Conservation (phyloP, 306 rosid genomes). For the Prunus mira region DNA sequence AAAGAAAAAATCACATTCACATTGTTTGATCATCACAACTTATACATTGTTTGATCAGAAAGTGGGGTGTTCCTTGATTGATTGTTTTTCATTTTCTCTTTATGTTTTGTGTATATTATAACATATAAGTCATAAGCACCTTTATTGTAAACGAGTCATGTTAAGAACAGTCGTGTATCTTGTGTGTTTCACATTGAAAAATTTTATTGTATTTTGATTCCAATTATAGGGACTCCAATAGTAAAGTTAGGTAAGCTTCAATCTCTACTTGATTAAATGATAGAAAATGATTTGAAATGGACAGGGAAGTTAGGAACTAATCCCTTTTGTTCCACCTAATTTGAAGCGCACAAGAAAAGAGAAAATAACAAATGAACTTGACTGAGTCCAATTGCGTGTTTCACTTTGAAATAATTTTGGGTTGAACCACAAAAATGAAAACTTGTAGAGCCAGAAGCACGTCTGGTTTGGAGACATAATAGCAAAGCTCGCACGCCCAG, state of each 20-base stretch:
- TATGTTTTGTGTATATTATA: no score
- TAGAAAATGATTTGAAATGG: not conserved
- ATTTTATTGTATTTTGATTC: not conserved
- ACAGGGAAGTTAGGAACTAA: not conserved
- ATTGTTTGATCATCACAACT: not conserved
- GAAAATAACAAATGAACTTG: not conserved
- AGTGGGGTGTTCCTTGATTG: not conserved
- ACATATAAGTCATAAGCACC: no score
- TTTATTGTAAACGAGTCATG: no score
- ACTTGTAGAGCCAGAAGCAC: not conserved
- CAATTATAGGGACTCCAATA: not conserved
- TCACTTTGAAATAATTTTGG: not conserved
- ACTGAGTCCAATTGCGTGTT: not conserved
- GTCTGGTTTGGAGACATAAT: conserved; percentile 27
- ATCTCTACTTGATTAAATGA: not conserved
- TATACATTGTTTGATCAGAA: not conserved
- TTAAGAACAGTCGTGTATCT: no score
- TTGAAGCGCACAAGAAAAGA: not conserved
- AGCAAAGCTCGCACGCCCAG: conserved; percentile 41
- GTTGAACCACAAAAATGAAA: not conserved
- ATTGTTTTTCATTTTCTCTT: not conserved
- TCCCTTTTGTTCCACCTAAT: not conserved
- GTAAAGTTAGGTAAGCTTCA: not conserved
- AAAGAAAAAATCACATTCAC: no score
- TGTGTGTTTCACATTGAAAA: not conserved